phyloP scores from a whole-genome alignment of 2,329 filamentous ascomycete genomes.

The Ophiocordyceps robertsii region DNA sequence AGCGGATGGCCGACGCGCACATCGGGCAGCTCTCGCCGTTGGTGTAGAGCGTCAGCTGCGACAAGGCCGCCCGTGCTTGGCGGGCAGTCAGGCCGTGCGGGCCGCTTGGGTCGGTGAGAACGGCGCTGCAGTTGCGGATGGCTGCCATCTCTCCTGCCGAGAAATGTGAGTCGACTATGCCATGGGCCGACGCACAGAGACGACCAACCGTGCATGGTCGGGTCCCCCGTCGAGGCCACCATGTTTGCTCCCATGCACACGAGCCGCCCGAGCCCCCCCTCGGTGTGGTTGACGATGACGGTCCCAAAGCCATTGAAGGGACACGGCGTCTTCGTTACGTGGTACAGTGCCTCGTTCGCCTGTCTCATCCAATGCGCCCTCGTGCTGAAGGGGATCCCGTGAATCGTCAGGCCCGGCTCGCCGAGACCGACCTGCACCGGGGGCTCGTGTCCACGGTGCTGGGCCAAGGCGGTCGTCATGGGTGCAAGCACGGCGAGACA shows the following conservation, averaged over 20 bases:
- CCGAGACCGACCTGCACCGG: neutral
- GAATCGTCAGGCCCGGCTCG: neutral
- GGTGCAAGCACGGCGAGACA: neutral
- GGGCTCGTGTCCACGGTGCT: neutral
- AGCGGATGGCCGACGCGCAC: slow-evolving; percentile 42
- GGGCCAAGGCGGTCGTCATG: neutral
- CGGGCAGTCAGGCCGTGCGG: slow-evolving; percentile 26
- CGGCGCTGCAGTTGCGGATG: slow-evolving; percentile 36
- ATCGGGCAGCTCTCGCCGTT: slow-evolving; percentile 45
- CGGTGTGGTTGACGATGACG: slow-evolving; percentile 42
- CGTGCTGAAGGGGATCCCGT: slow-evolving; percentile 20
- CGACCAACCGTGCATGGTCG: slow-evolving; percentile 33
- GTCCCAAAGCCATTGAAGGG: slow-evolving; percentile 39
- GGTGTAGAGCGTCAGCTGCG: slow-evolving; percentile 36
- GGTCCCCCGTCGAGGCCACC: slow-evolving; percentile 30
- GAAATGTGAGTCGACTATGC: too few species aligned
- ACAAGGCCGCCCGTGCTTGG: slow-evolving; percentile 30
- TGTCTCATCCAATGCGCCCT: slow-evolving; percentile 38
- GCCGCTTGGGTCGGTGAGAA: slow-evolving; percentile 31
- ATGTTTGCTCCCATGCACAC: slow-evolving; percentile 37
- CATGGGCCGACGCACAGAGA: too few species aligned
- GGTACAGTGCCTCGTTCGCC: slow-evolving; percentile 30
- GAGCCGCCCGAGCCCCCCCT: slow-evolving; percentile 24
- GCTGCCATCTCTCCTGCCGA: slow-evolving; percentile 41
- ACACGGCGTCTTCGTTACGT: slow-evolving; percentile 23